A percentile compares a stretch with the other conserved stretches of the same genome.
These are phyloP conservation scores for Botrytis tulipae DNA, from an alignment of 2,329 filamentous ascomycete genomes.

Conservation along the genomic window DNA sequence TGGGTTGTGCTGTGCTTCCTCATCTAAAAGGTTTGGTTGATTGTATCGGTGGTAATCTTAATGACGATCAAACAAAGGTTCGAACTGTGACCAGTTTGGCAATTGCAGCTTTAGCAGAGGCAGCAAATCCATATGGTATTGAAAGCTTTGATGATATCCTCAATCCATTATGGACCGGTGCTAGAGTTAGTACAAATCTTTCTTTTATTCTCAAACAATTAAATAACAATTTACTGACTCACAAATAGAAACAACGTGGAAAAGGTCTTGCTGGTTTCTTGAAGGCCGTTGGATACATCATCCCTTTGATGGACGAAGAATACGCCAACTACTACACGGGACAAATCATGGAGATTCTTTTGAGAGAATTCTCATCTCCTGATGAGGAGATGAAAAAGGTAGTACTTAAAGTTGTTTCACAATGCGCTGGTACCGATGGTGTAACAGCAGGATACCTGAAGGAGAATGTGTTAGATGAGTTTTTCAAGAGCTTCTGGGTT, in stretches of 20 bases:
- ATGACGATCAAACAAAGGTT: constrained; percentile 97
- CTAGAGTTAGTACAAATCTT: constrained; percentile 17
- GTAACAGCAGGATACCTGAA: constrained; percentile 94
- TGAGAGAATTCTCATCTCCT: constrained; percentile 92
- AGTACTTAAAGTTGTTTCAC: constrained; percentile 93
- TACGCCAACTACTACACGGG: constrained; percentile 99
- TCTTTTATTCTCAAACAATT: neutral
- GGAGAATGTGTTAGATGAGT: constrained; percentile 90
- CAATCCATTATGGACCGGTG: constrained; percentile 95
- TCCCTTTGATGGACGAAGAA: constrained; percentile 98
- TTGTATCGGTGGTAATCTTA: constrained; percentile 92
- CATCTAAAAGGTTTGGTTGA: constrained; percentile 95
- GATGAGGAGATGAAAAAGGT: constrained; percentile 99
- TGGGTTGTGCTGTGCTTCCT: constrained; percentile 95
- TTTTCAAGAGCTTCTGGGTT: constrained; percentile 99
- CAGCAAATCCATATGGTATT: constrained; percentile 97
- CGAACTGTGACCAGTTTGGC: constrained; percentile 93
- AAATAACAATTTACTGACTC: neutral
- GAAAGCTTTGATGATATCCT: constrained; percentile 98
- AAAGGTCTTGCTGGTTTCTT: constrained; percentile 95
- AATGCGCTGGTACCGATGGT: constrained; percentile 91
- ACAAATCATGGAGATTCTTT: constrained; percentile 97
- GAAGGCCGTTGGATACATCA: constrained; percentile 97
- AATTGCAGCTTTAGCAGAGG: constrained; percentile 91
- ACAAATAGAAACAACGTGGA: constrained; percentile 76